phyloP scores from a whole-genome alignment of 2,329 filamentous ascomycete species.

The Fusarium sp. region DNA sequence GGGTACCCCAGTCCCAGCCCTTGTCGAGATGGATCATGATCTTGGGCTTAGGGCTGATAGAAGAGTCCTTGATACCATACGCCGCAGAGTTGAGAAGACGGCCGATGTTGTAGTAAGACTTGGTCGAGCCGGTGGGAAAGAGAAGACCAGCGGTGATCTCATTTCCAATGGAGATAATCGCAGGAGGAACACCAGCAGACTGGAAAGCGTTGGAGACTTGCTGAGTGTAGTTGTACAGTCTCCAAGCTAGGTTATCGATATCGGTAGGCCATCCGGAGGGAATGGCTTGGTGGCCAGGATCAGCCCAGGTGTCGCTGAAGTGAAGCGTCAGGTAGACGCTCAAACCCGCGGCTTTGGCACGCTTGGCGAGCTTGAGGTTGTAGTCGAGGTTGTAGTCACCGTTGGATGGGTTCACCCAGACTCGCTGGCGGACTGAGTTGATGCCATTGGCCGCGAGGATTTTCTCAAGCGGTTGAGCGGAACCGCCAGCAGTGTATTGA shows the following conservation, averaged over 20 bases:
- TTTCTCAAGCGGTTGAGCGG: constrained; percentile 65
- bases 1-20: constrained; percentile 76
- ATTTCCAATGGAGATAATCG: constrained; percentile 77
- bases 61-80: constrained; percentile 71
- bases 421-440: constrained; percentile 75
- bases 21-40: constrained; percentile 82
- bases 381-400: constrained; percentile 76
- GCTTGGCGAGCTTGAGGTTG: constrained; percentile 73
- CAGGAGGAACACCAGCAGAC: constrained; percentile 61
- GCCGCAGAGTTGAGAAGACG: constrained; percentile 71
- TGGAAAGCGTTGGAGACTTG: constrained; percentile 70
- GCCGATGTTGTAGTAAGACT: constrained; percentile 68
- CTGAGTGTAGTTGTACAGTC: constrained; percentile 75
- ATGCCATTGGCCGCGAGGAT: constrained; percentile 71
- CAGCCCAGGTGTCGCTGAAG: constrained; percentile 77
- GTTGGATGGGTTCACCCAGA: constrained; percentile 75
- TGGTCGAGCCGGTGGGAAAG: constrained; percentile 67
- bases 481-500: constrained; percentile 68
- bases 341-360: constrained; percentile 71
- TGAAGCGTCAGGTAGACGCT: constrained; percentile 71
- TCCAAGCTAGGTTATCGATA: constrained; percentile 67
- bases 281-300: constrained; percentile 69
- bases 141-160: constrained; percentile 76
- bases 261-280: constrained; percentile 71
- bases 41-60: constrained; percentile 64